Evolutionary conservation across 495 filamentous ascomycete genomes (phyloP).

Genomic region (Daldinia decipiens): DNA sequence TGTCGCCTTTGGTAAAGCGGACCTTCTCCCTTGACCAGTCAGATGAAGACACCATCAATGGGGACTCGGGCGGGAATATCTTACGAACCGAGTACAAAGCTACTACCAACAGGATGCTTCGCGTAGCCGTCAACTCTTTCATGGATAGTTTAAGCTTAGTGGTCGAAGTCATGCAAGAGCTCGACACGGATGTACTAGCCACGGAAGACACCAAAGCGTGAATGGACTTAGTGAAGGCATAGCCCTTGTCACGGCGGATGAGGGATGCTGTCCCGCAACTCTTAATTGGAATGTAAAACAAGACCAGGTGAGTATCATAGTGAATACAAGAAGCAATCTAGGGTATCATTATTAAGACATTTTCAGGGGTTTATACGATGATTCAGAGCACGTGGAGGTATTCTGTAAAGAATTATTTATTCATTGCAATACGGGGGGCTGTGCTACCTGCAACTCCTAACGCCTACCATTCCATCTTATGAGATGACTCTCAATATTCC

Average conservation of each 20-base stretch:
- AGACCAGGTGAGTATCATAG: slow-evolving; percentile 22
- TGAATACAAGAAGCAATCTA: slow-evolving; percentile 23
- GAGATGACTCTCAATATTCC: slow-evolving; percentile 6
- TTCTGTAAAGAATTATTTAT: slow-evolving; percentile 8
- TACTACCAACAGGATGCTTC: slow-evolving; percentile 94
- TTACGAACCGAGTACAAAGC: slow-evolving; percentile 83
- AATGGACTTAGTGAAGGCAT: not conserved
- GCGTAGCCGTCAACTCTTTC: slow-evolving; percentile 97
- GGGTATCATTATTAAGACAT: slow-evolving; percentile 20
- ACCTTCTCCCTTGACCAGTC: slow-evolving; percentile 66
- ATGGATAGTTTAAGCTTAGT: slow-evolving; percentile 90
- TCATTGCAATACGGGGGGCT: slow-evolving; percentile 25
- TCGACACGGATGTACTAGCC: slow-evolving; percentile 85
- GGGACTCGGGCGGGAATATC: slow-evolving; percentile 62
- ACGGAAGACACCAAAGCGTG: slow-evolving; percentile 19
- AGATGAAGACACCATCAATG: slow-evolving; percentile 41
- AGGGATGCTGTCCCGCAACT: not conserved
- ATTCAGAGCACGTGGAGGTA: not conserved
- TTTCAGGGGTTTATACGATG: not conserved
- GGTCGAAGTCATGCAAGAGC: slow-evolving; percentile 83
- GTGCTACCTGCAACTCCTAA: slow-evolving; percentile 22
- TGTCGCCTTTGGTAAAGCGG: slow-evolving; percentile 83
- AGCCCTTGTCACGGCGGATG: not conserved
- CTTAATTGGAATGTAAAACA: slow-evolving; percentile 28
- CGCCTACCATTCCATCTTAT: slow-evolving; percentile 19